Evolutionary conservation across 108 stramenopile species (phyloP).

Genomic region (Nitzschia inconspicua): DNA sequence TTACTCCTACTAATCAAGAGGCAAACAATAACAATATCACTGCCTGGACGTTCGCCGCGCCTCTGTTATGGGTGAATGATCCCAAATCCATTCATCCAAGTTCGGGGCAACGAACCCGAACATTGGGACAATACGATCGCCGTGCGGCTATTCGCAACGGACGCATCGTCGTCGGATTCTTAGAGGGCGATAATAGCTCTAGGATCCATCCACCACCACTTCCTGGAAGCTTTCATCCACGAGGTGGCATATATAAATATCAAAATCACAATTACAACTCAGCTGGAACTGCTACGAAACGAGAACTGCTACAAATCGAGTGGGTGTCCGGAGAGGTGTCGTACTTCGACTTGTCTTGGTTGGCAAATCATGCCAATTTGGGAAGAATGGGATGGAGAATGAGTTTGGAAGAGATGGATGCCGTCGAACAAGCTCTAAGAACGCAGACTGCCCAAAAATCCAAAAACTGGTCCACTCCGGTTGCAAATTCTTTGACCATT

Average conservation of each 20-base stretch:
- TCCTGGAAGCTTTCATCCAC: constrained; percentile 26
- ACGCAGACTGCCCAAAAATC: background rate
- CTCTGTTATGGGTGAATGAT: constrained; percentile 80
- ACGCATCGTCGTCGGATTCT: background rate
- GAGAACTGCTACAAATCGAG: constrained; percentile 24
- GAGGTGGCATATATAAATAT: constrained; percentile 14
- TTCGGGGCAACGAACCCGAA: constrained; percentile 57
- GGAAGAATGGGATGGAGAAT: background rate
- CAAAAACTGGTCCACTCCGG: constrained; percentile 15
- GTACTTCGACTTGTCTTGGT: constrained; percentile 54
- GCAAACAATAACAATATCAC: background rate
- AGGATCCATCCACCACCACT: constrained; percentile 21
- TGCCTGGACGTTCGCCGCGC: constrained; percentile 38
- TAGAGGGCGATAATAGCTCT: background rate
- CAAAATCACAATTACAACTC: background rate
- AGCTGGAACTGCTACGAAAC: background rate
- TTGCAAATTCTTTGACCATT: background rate
- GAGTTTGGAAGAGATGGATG: background rate
- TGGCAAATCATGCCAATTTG: constrained; percentile 20
- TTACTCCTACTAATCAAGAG: background rate
- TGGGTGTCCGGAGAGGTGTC: constrained; percentile 39
- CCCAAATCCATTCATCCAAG: constrained; percentile 46
- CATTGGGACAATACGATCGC: constrained; percentile 37
- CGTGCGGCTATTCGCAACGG: constrained; percentile 1
- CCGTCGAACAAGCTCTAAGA: constrained; percentile 1